These are phyloP conservation scores for Zymoseptoria passerinii DNA, from an alignment of 2,329 filamentous ascomycete genomes.

Conservation along the genomic window DNA sequence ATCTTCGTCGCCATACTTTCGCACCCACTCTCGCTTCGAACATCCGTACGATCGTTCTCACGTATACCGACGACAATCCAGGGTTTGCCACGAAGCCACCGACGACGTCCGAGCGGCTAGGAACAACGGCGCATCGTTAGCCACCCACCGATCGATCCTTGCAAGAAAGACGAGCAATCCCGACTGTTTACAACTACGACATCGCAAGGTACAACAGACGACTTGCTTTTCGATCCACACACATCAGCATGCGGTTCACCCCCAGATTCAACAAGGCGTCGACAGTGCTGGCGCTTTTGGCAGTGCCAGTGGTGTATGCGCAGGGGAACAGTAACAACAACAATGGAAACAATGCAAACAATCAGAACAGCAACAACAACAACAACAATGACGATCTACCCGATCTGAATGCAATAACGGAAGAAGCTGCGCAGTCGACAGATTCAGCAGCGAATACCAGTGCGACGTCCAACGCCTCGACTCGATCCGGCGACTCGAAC, in stretches of 20 bases:
- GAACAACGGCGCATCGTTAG: neutral
- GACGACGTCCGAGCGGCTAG: neutral
- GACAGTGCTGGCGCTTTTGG: constrained; percentile 18
- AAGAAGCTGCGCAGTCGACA: constrained; percentile 10
- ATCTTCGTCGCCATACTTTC: neutral
- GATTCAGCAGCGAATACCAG: constrained; percentile 12
- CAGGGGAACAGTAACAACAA: constrained; percentile 8
- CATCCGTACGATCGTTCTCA: neutral
- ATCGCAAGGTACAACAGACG: neutral
- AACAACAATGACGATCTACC: constrained; percentile 17
- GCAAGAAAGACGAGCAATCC: neutral
- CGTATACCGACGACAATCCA: neutral
- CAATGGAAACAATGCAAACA: neutral
- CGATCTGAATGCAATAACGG: constrained; percentile 21
- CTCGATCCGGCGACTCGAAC: constrained; percentile 18
- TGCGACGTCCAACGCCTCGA: constrained; percentile 14
- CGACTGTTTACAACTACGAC: neutral
- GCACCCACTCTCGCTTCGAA: neutral
- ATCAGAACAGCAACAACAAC: neutral
- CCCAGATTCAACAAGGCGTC: neutral
- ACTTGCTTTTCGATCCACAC: neutral
- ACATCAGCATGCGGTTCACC: neutral
- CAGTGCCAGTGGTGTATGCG: constrained; percentile 16
- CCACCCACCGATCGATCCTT: neutral
- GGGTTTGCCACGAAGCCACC: neutral